Conservation (phyloP, 208 protist species). For the Wallacemonas sp. region DNA sequence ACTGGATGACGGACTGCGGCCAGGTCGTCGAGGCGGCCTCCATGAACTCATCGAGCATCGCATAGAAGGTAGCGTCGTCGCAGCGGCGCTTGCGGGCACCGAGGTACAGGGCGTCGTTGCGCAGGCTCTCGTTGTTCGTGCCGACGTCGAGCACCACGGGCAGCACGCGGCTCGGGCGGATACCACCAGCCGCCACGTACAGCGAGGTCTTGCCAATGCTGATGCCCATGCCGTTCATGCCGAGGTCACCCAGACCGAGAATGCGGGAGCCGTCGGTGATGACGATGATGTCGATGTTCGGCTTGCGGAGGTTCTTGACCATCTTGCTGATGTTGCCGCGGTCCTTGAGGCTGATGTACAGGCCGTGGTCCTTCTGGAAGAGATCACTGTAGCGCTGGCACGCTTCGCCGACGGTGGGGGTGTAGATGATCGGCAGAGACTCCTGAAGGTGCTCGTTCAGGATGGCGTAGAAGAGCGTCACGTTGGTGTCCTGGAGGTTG, state of each 20-base stretch:
- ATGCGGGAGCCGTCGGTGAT: constrained; percentile 92
- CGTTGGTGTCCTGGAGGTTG: constrained; percentile 44
- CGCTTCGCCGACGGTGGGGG: constrained; percentile 83
- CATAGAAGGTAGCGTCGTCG: constrained; percentile 67
- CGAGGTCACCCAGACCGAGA: constrained; percentile 88
- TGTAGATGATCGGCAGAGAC: constrained; percentile 66
- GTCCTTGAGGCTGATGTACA: constrained; percentile 74
- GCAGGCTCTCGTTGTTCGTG: constrained; percentile 77
- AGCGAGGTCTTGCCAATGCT: constrained; percentile 91
- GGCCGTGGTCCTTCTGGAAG: constrained; percentile 57
- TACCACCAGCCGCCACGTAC: constrained; percentile 86
- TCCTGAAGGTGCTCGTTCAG: constrained; percentile 41
- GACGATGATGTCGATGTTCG: constrained; percentile 87
- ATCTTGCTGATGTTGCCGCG: constrained; percentile 54
- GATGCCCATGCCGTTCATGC: constrained; percentile 94
- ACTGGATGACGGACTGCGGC: constrained; percentile 87
- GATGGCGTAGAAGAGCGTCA: constrained; percentile 53
- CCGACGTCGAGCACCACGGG: constrained; percentile 90
- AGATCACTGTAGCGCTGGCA: constrained; percentile 73
- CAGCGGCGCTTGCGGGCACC: constrained; percentile 48
- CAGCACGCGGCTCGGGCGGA: constrained; percentile 75
- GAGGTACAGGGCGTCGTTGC: constrained; percentile 79
- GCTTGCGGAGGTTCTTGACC: constrained; percentile 70
- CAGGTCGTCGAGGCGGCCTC: constrained; percentile 59
- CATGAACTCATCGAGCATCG: constrained; percentile 89